A percentile compares a stretch with the other conserved stretches of the same genome.
These are phyloP conservation scores for Sungouiella blattae DNA, from an alignment of 805 yeast species.

Conservation along the genomic window DNA sequence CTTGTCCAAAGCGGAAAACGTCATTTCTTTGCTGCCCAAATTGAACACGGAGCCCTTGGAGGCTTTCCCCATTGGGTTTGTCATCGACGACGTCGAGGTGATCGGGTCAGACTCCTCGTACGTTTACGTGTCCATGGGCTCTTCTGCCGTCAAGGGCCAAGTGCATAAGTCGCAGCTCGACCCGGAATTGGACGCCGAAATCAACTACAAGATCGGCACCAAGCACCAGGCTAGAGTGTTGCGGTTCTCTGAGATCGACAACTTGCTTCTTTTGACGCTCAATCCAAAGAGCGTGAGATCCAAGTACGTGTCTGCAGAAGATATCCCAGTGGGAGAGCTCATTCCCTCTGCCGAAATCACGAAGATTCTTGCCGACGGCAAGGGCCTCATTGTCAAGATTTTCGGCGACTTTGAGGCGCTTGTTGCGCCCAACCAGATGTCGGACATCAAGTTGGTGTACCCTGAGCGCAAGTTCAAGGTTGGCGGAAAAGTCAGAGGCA, in stretches of 20 bases:
- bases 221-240: constrained; percentile 73
- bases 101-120: constrained; percentile 57
- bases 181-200: constrained; percentile 40
- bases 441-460: constrained; percentile 77
- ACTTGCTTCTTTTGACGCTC: constrained; percentile 61
- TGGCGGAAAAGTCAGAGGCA: constrained; percentile 75
- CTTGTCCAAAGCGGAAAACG: constrained; percentile 60
- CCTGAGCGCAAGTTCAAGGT: constrained; percentile 91
- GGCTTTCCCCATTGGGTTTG: constrained; percentile 78
- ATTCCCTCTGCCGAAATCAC: constrained; percentile 51
- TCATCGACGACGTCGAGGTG: constrained; percentile 51
- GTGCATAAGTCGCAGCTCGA: constrained; percentile 74
- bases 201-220: constrained; percentile 59
- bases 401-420: constrained; percentile 67
- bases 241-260: constrained; percentile 66
- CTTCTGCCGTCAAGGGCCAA: constrained; percentile 56
- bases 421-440: constrained; percentile 72
- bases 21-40: constrained; percentile 33
- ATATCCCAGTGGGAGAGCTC: constrained; percentile 72
- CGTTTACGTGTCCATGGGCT: constrained; percentile 56
- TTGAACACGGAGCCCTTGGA: constrained; percentile 35
- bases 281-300: constrained; percentile 62
- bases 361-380: constrained; percentile 50
- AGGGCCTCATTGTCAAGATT: constrained; percentile 66
- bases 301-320: constrained; percentile 63